Conservation (phyloP, 148 eudicot species). For the Nepenthes gracilis region DNA sequence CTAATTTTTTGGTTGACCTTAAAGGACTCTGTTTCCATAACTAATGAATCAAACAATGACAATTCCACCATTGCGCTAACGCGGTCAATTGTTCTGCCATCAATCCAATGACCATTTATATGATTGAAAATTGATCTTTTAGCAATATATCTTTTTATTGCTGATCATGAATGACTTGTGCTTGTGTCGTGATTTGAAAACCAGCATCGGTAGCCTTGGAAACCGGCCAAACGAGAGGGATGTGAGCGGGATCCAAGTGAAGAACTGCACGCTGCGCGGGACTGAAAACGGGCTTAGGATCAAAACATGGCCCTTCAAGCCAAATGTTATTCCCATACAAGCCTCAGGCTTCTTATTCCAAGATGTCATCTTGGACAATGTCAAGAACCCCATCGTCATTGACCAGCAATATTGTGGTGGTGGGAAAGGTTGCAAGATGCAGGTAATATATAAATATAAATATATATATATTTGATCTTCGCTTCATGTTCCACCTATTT, state of each 20-base stretch:
- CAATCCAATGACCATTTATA: background rate
- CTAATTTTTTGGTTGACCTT: no score
- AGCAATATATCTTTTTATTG: background rate
- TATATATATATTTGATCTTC: no score
- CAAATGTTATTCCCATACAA: slow-evolving; percentile 15
- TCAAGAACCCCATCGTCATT: slow-evolving; percentile 26
- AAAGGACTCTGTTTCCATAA: no score
- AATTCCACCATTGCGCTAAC: no score
- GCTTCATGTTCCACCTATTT: no score
- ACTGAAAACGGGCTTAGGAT: slow-evolving; percentile 31
- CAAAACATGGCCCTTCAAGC: slow-evolving; percentile 24
- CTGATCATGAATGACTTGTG: background rate
- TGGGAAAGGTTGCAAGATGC: background rate
- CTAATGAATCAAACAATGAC: no score
- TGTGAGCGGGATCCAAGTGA: slow-evolving; percentile 49
- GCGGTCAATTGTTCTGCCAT: no score
- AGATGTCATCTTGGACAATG: slow-evolving; percentile 19
- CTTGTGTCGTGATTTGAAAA: background rate
- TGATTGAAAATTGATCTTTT: background rate
- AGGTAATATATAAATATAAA: background rate
- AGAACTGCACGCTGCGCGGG: slow-evolving; percentile 23
- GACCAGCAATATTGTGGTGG: slow-evolving; percentile 33
- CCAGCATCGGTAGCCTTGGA: slow-evolving; percentile 74
- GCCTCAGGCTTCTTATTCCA: slow-evolving; percentile 21
- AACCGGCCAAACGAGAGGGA: slow-evolving; percentile 38